Conservation (phyloP, 768 basidiomycete species). For the Boletales sp. region DNA sequence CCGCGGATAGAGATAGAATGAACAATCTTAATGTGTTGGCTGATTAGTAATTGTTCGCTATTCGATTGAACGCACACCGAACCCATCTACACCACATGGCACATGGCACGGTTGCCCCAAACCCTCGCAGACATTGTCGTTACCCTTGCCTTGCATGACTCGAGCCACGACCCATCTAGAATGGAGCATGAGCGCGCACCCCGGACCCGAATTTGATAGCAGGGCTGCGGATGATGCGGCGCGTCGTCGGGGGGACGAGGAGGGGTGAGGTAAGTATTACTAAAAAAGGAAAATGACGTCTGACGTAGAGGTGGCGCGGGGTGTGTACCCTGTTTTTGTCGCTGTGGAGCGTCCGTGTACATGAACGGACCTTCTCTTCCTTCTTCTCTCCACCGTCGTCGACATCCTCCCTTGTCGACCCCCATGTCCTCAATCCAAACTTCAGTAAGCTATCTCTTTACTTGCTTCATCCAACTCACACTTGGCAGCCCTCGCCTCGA, state of each 20-base stretch:
- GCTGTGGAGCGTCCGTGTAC: constrained; percentile 33
- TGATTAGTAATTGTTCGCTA: no score
- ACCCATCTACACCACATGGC: no score
- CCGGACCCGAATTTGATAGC: neutral
- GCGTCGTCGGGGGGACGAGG: neutral
- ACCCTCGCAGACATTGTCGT: no score
- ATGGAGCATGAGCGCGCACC: neutral
- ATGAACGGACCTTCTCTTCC: constrained; percentile 15
- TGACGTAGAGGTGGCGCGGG: constrained; percentile 30
- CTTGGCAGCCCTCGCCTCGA: constrained; percentile 8
- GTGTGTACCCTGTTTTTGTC: constrained; percentile 34
- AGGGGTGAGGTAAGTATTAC: constrained; percentile 2
- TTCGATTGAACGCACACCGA: no score
- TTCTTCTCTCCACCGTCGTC: constrained; percentile 4
- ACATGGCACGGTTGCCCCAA: no score
- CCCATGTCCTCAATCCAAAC: constrained; percentile 11
- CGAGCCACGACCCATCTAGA: no score
- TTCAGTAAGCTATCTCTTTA: no score
- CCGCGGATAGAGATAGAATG: neutral
- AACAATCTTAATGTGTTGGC: no score
- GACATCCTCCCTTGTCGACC: neutral
- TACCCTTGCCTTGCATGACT: no score
- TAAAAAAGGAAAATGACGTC: constrained; percentile 29
- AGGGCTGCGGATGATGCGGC: neutral
- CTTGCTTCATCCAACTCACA: neutral